Conservation (phyloP, 2,329 filamentous ascomycete genomes). For the Myriosclerotinia duriaeana region DNA sequence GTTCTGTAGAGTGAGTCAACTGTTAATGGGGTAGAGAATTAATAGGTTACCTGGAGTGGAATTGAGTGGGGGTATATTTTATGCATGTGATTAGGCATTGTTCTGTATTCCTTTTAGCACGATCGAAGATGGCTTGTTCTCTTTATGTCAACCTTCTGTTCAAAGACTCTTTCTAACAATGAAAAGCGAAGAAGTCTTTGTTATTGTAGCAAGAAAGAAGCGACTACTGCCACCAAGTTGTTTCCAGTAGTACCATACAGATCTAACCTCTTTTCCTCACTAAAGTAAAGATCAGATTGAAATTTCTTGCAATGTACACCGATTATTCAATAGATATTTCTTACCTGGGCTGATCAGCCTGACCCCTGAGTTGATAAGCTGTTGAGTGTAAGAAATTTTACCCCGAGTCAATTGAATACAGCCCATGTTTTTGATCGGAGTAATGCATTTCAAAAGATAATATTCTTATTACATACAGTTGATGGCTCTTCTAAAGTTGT, state of each 20-base stretch:
- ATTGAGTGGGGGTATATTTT: not conserved
- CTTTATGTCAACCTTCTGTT: not conserved
- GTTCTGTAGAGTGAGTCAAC: not conserved
- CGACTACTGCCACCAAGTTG: not conserved
- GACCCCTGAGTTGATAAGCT: not conserved
- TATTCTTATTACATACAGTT: not conserved
- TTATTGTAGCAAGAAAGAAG: not conserved
- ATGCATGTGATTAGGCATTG: not conserved
- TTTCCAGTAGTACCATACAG: no score
- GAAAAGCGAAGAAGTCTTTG: conserved; percentile 7
- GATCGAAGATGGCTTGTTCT: not conserved
- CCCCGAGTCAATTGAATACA: not conserved
- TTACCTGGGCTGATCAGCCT: not conserved
- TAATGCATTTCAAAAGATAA: not conserved
- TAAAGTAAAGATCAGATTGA: not conserved
- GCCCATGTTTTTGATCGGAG: no score
- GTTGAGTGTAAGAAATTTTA: not conserved
- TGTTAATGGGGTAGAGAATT: not conserved
- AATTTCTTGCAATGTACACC: no score
- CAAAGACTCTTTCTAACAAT: not conserved
- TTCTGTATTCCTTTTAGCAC: not conserved
- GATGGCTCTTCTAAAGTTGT: not conserved
- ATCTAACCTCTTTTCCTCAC: no score
- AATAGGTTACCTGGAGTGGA: not conserved
- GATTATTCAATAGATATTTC: no score